Evolutionary conservation across 768 basidiomycete genomes (phyloP).

Genomic region (Boletus eberwhitei): DNA sequence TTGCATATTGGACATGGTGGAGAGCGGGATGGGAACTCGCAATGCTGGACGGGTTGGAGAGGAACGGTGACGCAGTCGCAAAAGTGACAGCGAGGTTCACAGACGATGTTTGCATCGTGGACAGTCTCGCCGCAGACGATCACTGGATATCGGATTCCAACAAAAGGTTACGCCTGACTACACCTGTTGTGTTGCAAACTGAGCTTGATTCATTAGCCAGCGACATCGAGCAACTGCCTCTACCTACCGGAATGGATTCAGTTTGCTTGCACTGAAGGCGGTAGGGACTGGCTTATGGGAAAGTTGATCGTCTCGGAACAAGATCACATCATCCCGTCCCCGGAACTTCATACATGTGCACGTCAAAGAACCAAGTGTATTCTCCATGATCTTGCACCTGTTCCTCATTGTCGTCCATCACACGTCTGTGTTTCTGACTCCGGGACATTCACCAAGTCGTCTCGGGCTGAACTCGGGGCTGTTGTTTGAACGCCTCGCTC

Average conservation of each 20-base stretch:
- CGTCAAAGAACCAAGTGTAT: background rate
- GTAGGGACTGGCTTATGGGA: background rate
- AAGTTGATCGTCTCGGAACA: background rate
- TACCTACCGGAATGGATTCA: background rate
- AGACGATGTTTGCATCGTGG: slow-evolving; percentile 8
- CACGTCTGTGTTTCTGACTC: no score
- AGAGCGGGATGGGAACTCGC: slow-evolving; percentile 20
- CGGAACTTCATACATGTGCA: background rate
- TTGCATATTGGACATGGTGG: slow-evolving; percentile 19
- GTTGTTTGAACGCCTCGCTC: no score
- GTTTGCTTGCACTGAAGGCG: background rate
- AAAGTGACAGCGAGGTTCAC: slow-evolving; percentile 32
- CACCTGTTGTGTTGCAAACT: background rate
- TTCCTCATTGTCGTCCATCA: no score
- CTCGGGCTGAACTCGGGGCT: no score
- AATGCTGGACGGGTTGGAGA: slow-evolving; percentile 21
- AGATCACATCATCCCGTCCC: no score
- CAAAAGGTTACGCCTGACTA: background rate
- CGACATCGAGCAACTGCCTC: background rate
- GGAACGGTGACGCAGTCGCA: slow-evolving; percentile 20
- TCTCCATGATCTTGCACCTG: no score
- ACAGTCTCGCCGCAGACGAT: background rate
- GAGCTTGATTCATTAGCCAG: background rate
- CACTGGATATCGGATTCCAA: background rate
- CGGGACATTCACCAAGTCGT: no score